Percentiles rank a stretch among this genome's conserved stretches.
Evolutionary conservation across 176 grass and related monocot genomes (phyloP).

Genomic region (Triticum timopheevii): DNA sequence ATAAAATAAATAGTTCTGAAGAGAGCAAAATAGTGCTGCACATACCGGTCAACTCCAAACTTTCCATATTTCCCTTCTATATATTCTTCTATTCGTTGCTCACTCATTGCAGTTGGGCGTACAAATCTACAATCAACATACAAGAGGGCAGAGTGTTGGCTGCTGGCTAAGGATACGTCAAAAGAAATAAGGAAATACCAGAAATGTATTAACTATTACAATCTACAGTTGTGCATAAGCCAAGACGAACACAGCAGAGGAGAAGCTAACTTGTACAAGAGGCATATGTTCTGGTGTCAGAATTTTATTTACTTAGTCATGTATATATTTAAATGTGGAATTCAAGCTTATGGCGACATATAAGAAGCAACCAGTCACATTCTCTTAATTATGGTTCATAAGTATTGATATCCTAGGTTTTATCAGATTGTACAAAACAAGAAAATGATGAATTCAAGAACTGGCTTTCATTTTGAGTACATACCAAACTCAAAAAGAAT

Average conservation of each 20-base stretch:
- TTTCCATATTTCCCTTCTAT: slow-evolving; percentile 98
- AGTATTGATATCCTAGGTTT: neutral
- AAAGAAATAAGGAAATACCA: slow-evolving; percentile 5
- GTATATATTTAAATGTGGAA: neutral
- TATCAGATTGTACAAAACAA: slow-evolving; percentile 9
- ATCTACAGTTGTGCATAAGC: neutral
- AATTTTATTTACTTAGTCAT: slow-evolving; percentile 2
- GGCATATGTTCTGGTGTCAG: neutral
- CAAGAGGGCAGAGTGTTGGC: neutral
- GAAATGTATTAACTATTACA: neutral
- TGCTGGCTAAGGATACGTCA: slow-evolving; percentile 15
- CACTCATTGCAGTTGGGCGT: slow-evolving; percentile 62
- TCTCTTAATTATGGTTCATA: neutral
- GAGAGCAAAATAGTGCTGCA: slow-evolving; percentile 20
- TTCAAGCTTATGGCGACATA: neutral
- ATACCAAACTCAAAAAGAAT: neutral
- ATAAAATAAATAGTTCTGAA: neutral
- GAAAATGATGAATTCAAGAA: neutral
- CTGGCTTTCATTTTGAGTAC: slow-evolving; percentile 4
- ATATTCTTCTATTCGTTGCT: slow-evolving; percentile 74
- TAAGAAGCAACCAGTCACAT: neutral
- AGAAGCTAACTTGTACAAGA: slow-evolving; percentile 9
- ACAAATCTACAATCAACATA: slow-evolving; percentile 66
- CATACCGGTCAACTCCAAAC: slow-evolving; percentile 86
- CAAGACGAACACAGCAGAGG: neutral